Base-by-base conservation (phyloP, 345 rosid species). In the Lepidium aucheri region DNA sequence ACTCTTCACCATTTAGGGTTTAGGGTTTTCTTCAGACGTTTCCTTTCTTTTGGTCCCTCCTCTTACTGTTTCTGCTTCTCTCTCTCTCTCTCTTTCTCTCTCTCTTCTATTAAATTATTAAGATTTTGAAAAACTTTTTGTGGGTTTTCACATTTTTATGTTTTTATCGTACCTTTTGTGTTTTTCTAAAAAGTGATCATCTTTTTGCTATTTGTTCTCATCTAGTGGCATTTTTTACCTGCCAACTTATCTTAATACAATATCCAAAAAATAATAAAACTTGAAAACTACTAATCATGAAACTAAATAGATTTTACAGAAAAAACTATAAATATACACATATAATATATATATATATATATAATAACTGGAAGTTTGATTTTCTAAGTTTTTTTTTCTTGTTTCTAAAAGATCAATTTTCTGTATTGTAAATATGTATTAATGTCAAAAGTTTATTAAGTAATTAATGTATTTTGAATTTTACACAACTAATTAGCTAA, bases 1-100 rank as follows among this genome's bases (percentile, higher is more conserved):
- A 24, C 20, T 65, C 54, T 34, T 65, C 72, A 72, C 54, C 47
- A 65, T 51, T 65, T 73, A 65, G 61, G 71, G 71, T 65, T 72
- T 72, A 57, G 71, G 65, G 55, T 65, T 60, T 24, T 55, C 59
- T 9, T 54, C 70, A 71, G 64, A 71, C 65, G 52, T 63, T 65
- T 50, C 71, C 59, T 72, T 50, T 43, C 35, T 56, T 42, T 65
- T 58, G 24, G 47, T 58, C 61, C 60, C 60, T 72, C 45, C 36
- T 58, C 69, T 46, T 63, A 53, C 58, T 42, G 52, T 39, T 26
- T 54, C 50, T 41, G 8, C 20, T 32, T 53, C 55, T 60, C 7
- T 41, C 46, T 53, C 50, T 13, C 15, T 53, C 20, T 14, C 14
- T 15, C 22, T 24, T 24, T 24, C 4, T 24, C 7, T 38, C 22